Base-by-base conservation (phyloP, 2,329 filamentous ascomycete species). In the Sphaerulina populicola region DNA sequence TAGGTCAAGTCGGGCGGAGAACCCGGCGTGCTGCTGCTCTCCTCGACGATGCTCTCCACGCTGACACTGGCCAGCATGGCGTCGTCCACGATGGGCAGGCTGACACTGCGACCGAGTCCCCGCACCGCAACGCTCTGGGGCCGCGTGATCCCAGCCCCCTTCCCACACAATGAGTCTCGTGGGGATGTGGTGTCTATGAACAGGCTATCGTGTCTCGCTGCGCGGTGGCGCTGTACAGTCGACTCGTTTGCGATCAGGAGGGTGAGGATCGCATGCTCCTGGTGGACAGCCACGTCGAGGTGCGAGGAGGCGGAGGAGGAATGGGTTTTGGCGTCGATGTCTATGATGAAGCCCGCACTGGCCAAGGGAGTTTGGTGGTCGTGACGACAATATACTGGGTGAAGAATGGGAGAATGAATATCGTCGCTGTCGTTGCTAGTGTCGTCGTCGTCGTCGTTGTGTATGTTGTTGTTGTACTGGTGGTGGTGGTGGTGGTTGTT, bases 1-100 rank as follows among this genome's bases (percentile, higher is more conserved):
- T 77, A 78, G 57, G 85, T 88, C 71, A 62, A 41, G 23, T 58
- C 59, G 2, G 60, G 60, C 14, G 60, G 60, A 12, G 60, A 62
- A 39, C 49, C 57, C 3, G 59, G 59, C 31, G 50, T 49, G 31
- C 12, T 35, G 31, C 53, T 60, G 31, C 53, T 60, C 30, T 53
- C 58, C 35, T 57, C 48, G 14, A 51, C 48, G 30, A 54, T 45
- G 21, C 57, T 57, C 40, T 60, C 58, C 15, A 57, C 51, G 48
- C 52, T 47, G 31, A 49, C 48, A 40, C 42, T 57, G 36, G 54
- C 53, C 52, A 57, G 57, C 8, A 40, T 51, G 47, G 40, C 50
- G 14, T 51, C 52, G 11, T 35, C 27, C 21, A 35, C 39, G 30
- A 31, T 18, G 11, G 57, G 57, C 38, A 54, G 46, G 38, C 52